Base-by-base conservation (phyloP, 169 alveolate genomes). In the Cryptosporidium baileyi region DNA sequence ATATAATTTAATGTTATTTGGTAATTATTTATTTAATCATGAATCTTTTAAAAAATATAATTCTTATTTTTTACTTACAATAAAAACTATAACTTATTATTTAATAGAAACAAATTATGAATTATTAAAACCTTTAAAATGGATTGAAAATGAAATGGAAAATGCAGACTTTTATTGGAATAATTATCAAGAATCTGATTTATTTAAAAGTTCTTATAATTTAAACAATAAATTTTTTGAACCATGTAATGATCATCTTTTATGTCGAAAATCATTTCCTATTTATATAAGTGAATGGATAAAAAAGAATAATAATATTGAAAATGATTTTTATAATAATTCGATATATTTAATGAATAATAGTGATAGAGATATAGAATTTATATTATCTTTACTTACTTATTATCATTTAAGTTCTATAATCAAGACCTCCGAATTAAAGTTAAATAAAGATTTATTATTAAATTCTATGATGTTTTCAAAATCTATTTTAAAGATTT, bases 1-100 rank as follows among this genome's bases (percentile, higher is more conserved):
- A 24, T 54, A 54, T 24, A 22, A 60, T 19, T 32, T 74, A 8
- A 15, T 52, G 43, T 38, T 60, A 11, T 74, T 74, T 74, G 67
- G 60, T 8, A 28, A 60, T 11, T 74, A 67, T 57, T 24, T 30
- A 57, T 43, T 41, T 1, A 32, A 54, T 54, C 47, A 26, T 38
- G 17, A 9, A 1, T 7, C 26, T 1, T 2, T 19, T 24, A 54
- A 32, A 0, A n/a, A 74, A 15, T 41, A 51, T 30, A 41, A 15
- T 9, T 13, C 60, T n/a, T 54, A 74, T 40, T 74, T 74, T 74
- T n/a, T 38, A 38, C 28, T 34, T 30, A 43, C 85, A 3, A 59
- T 43, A 34, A 60, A 74, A 40, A 54, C 74, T 34, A 17, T 74
- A 26, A 59, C 41, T 32, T 45, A 54, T 22, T 32, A 41, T n/a